Base-by-base conservation (phyloP, 768 basidiomycete genomes). In the Cyathus striatus region DNA sequence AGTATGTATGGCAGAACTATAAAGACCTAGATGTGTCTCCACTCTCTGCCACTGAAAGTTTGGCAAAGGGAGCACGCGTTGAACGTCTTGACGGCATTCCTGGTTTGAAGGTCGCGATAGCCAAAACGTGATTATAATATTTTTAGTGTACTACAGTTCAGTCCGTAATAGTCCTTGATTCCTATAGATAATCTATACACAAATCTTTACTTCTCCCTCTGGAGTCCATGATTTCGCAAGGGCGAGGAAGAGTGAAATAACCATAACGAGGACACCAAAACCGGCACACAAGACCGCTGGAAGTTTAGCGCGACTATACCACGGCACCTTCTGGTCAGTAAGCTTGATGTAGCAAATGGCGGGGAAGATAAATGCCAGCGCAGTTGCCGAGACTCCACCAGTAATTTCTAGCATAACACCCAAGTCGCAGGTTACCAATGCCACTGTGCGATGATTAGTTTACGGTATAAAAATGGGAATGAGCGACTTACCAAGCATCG, bases 391-490 rank as follows among this genome's bases (percentile, higher is more conserved):
- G 9, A 90, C 76, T n/a, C 95, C 95, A n/a, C 96, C 96, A 0
- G 93, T 94, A 34, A 99, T 87, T 68, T 99, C 96, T 27, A 99
- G 83, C 68, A 95, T 96, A 35, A 97, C 86, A n/a, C 96, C 96
- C 12, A 99, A 76, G 61, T 99, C 95, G 58, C 93, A 96, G 1
- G 95, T 97, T 44, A 93, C 73, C 42, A 97, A 73, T 4, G 95
- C 81, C 46, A 96, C 93, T 94, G 57, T 38, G n/a, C n/a, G 26
- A 42, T n/a, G 21, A 12, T 41, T 41, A 39, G 40, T 40, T 53
- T 13, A 53, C n/a, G 38, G 16, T 18, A 23, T 27, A 18, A 22
- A 17, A 34, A 16, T 17, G 37, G 20, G 13, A n/a, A 20, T 16
- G 46, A 25, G 6, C 17, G 45, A 27, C 80, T 49, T 58, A 94